phyloP scores from a whole-genome alignment of 108 stramenopile genomes.

The Cyclotella baltica region DNA sequence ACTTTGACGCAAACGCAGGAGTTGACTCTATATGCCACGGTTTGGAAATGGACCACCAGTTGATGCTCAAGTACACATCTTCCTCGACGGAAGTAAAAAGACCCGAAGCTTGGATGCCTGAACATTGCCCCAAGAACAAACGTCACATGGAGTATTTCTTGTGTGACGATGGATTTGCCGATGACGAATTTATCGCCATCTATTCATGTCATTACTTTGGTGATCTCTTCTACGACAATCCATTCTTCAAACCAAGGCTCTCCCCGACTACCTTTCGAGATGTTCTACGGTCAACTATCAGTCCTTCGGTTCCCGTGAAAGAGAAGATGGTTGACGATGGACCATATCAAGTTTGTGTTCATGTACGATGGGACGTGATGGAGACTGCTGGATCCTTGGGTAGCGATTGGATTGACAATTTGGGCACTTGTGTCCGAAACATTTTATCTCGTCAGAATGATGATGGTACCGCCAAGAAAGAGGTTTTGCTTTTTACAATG shows the following conservation, averaged over 20 bases:
- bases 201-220: constrained; percentile 16
- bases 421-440: constrained; percentile 14
- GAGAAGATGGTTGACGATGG: constrained; percentile 16
- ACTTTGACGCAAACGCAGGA: constrained; percentile 15
- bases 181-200: constrained; percentile 14
- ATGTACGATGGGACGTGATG: constrained; percentile 2
- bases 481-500: constrained; percentile 15
- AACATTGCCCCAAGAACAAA: constrained; percentile 3
- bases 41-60: constrained; percentile 14
- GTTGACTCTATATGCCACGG: neutral
- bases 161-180: constrained; percentile 2
- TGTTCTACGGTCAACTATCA: neutral
- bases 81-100: neutral
- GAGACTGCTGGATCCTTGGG: neutral
- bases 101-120: constrained; percentile 6
- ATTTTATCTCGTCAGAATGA: neutral
- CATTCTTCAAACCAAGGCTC: constrained; percentile 1
- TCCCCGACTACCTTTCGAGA: neutral
- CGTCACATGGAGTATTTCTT: neutral
- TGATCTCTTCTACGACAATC: constrained; percentile 11
- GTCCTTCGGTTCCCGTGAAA: neutral
- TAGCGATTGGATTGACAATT: neutral
- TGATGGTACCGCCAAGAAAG: too few species aligned
- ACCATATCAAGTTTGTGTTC: constrained; percentile 20
- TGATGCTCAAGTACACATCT: neutral